Base-by-base conservation (phyloP, 177 flowering plant genomes). In the Vitis hybrid region DNA sequence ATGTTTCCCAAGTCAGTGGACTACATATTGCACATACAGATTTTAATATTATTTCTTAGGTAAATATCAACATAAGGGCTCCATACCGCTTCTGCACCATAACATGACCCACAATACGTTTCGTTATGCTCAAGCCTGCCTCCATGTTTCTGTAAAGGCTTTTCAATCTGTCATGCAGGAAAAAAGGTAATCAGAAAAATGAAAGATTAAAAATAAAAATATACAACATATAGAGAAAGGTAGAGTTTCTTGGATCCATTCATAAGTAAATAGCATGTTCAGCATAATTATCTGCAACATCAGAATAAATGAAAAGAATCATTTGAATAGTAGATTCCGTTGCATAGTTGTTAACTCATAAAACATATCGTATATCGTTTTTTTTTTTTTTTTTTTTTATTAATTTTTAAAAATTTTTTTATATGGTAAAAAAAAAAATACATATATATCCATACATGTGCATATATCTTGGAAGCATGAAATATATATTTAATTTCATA, bases 91-190 rank as follows among this genome's bases (percentile, higher is more conserved):
- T 92, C 94, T 54, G 97, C 97, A 69, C 99, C 99, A 83, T 51
- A 95, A 73, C 99, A 95, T 64, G 99, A 95, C 73, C 99, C 99
- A 81, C 99, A 95, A 61, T 95, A 95, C 61, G 94, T 93, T 71
- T 95, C 99, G 83, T 95, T 95, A 77, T 95, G 98, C 74, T 95
- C 99, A 69, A 95, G 93, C 81, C 99, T 85, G 73, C 99, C 99
- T 65, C 99, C 99, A 86, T 95, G 97, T 75, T 80, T 93, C 71
- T 95, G 99, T 66, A 95, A 77, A 69, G 99, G 99, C 75, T 83
- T 90, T 51, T 90, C 94, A 72, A 92, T 86, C 97, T 92, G 87
- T 34, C 56, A 71, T 68, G 45, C 19, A 71, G 45, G 71, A 64
- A 34, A 66, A 67, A 34, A 20, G 50, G 34, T 4, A 55, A 19